These are phyloP conservation scores for Fomitopsis pinicola DNA, from an alignment of 1,284 basidiomycete genomes.

Conservation along the genomic window DNA sequence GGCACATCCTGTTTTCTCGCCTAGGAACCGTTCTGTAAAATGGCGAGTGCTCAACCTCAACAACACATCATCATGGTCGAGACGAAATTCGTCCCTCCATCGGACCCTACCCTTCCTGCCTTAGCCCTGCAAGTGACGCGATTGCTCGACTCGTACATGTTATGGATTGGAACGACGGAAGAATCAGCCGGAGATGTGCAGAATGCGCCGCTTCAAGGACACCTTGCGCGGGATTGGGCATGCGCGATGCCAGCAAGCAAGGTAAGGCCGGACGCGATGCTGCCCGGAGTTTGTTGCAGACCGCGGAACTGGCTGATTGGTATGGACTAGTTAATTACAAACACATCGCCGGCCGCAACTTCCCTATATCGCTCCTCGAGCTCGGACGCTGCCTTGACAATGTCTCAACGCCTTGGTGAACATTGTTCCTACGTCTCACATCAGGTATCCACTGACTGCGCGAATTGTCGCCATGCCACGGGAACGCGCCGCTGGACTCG, in stretches of 20 bases:
- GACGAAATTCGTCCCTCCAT: conserved; percentile 42
- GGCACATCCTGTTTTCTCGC: neutral
- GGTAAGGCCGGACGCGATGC: conserved; percentile 26
- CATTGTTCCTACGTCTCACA: conserved; percentile 5
- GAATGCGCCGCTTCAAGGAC: conserved; percentile 46
- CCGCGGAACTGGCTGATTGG: conserved; percentile 10
- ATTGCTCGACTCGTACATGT: conserved; percentile 72
- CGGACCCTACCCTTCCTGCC: conserved; percentile 47
- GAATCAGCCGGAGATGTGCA: conserved; percentile 42
- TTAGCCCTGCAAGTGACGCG: conserved; percentile 68
- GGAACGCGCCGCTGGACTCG: neutral
- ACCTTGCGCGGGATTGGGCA: conserved; percentile 74
- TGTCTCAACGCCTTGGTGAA: conserved; percentile 78
- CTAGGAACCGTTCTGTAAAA: neutral
- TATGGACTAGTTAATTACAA: conserved; percentile 24
- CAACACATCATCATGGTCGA: conserved; percentile 24
- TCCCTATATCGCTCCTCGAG: conserved; percentile 61
- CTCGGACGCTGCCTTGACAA: conserved; percentile 63
- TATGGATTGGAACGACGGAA: conserved; percentile 74
- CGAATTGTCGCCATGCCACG: conserved; percentile 3
- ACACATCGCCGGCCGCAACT: conserved; percentile 50
- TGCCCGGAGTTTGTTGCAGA: neutral
- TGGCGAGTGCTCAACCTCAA: neutral
- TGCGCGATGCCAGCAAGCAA: conserved; percentile 71
- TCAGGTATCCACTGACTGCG: conserved; percentile 15